These are phyloP conservation scores for Cystofilobasidium macerans DNA, from an alignment of 768 basidiomycete genomes.

Conservation along the genomic window DNA sequence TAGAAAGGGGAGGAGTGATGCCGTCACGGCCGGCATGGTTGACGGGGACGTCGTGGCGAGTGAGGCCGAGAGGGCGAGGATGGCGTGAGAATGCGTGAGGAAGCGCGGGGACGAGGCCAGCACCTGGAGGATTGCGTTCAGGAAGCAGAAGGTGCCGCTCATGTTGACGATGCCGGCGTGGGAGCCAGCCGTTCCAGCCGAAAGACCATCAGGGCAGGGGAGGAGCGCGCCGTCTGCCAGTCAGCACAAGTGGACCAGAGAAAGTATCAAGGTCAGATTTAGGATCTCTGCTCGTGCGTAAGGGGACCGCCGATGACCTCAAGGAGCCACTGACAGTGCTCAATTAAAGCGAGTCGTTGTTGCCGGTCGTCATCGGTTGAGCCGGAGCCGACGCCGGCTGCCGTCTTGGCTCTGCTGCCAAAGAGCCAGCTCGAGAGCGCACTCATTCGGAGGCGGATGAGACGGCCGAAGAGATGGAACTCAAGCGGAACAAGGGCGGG, in stretches of 20 bases:
- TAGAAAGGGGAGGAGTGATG: constrained; percentile 14
- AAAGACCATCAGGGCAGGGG: not conserved
- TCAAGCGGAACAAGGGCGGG: constrained; percentile 8
- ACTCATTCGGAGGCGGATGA: not conserved
- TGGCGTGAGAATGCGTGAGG: not conserved
- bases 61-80: not conserved
- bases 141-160: constrained; percentile 24
- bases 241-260: too few relatives aligned
- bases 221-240: not conserved
- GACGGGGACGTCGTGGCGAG: not conserved
- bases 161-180: constrained; percentile 25
- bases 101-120: constrained; percentile 16
- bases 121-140: constrained; percentile 24
- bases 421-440: not conserved
- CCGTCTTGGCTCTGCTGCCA: not conserved
- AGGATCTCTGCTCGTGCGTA: too few relatives aligned
- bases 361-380: not conserved
- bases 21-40: not conserved
- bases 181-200: not conserved
- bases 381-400: not conserved
- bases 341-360: too few relatives aligned
- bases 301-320: too few relatives aligned
- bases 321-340: too few relatives aligned
- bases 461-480: not conserved
- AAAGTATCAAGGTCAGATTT: too few relatives aligned